phyloP scores from a whole-genome alignment of 2,329 filamentous ascomycete genomes.

The Delphinella strobiligena region DNA sequence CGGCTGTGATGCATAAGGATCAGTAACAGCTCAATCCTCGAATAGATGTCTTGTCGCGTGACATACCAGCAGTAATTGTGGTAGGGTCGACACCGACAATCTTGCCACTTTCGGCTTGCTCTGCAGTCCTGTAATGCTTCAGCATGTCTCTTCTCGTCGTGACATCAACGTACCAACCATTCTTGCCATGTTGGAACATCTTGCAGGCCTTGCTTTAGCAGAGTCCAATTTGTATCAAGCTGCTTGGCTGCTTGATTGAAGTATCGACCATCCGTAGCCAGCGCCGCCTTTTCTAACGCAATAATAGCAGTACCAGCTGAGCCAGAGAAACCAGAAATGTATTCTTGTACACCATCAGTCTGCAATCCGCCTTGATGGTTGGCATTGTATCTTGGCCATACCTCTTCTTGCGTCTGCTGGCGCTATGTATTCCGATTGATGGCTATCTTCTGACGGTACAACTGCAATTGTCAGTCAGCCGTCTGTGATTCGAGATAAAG shows the following conservation, averaged over 20 bases:
- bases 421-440: conserved; percentile 96
- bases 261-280: conserved; percentile 92
- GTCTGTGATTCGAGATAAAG: conserved; percentile 11
- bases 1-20: conserved; percentile 25
- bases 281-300: conserved; percentile 70
- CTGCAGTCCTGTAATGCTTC: conserved; percentile 40
- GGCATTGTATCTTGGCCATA: conserved; percentile 20
- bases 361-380: neutral
- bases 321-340: conserved; percentile 86
- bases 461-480: conserved; percentile 47
- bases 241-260: conserved; percentile 94
- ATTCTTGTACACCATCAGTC: conserved; percentile 38
- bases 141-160: neutral
- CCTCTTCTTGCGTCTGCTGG: conserved; percentile 82
- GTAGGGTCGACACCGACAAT: conserved; percentile 83
- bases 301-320: conserved; percentile 90
- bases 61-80: conserved; percentile 54
- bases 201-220: conserved; percentile 86
- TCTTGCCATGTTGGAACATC: conserved; percentile 97
- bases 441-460: conserved; percentile 90
- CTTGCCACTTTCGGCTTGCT: conserved; percentile 78
- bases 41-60: no score
- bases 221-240: conserved; percentile 78
- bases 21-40: no score
- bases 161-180: conserved; percentile 47